Evolutionary conservation across 2,329 filamentous ascomycete species (phyloP).

Genomic region (Ophiostoma fasciatum): DNA sequence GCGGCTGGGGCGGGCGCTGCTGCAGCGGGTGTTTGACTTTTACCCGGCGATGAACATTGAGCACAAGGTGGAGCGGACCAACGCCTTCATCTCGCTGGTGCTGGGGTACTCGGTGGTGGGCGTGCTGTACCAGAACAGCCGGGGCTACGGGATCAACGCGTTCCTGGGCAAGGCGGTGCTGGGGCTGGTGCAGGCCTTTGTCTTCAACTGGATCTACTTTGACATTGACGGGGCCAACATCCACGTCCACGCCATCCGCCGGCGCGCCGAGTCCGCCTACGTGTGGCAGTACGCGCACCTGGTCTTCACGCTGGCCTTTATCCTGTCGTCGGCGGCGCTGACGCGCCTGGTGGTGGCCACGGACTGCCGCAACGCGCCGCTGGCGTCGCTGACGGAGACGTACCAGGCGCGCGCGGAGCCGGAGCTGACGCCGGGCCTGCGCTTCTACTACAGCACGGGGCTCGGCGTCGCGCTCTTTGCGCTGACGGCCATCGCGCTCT

Average conservation of each 20-base stretch:
- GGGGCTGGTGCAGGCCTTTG: conserved; percentile 41
- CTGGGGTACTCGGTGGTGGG: conserved; percentile 50
- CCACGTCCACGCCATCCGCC: conserved; percentile 44
- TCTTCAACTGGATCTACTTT: conserved; percentile 50
- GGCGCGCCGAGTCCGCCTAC: conserved; percentile 23
- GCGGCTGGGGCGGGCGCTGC: conserved; percentile 10
- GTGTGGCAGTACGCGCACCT: conserved; percentile 43
- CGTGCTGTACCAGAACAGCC: conserved; percentile 41
- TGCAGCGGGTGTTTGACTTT: conserved; percentile 37
- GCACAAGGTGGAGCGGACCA: conserved; percentile 48
- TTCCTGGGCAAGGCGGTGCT: conserved; percentile 49
- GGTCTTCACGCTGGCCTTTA: conserved; percentile 48
- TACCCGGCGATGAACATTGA: conserved; percentile 50
- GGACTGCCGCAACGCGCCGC: conserved; percentile 33
- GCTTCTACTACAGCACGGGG: conserved; percentile 51
- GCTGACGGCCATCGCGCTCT: conserved; percentile 39
- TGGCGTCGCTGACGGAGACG: conserved; percentile 32
- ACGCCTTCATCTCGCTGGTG: conserved; percentile 49
- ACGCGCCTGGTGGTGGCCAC: conserved; percentile 43
- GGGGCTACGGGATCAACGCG: conserved; percentile 36
- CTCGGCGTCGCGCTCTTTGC: conserved; percentile 37
- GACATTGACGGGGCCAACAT: conserved; percentile 44
- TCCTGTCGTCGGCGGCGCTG: conserved; percentile 42
- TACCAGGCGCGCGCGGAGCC: conserved; percentile 34
- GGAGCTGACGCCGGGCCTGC: conserved; percentile 35